Base-by-base conservation (phyloP, 257 asterid species). In the Solanum raphanifolium region DNA sequence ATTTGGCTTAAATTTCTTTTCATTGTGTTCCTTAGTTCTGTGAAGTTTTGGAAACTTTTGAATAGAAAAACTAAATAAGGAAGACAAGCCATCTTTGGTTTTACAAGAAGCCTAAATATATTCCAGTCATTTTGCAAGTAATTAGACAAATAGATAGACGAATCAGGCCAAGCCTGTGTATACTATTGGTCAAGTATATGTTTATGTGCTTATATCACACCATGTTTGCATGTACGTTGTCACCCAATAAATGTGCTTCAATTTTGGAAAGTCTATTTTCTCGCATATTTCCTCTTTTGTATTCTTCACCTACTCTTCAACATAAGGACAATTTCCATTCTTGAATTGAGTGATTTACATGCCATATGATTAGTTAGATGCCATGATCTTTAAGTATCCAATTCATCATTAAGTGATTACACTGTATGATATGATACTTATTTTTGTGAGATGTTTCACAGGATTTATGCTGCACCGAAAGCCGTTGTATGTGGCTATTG, bases 401-500 rank as follows among this genome's bases (percentile, higher is more conserved):
- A 20, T 82, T 82, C 41, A 11, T 32, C 69, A 81, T 27, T 10
- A 48, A 27, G 68, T 46, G 68, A 79, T 10, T 81, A 81, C 68
- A 46, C 27, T 27, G 41, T 81, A 81, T 35, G 83, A 35, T 74
- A 76, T 48, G 20, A 48, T 0, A 15, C 71, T 71, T 41, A 20
- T 58, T 72, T 52, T 48, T 76, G 4, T 91, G 86, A 48, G 82
- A 60, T 87, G 27, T 83, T 43, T 84, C 86, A 55, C 94, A 96
- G 99, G 98, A 36, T 83, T 75, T 48, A 92, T 96, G 95, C 86
- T 94, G 90, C 95, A 89, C 73, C 87, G 91, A 88, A 96, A 96
- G 94, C 98, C 98, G 16, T 84, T 96, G 76, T 95, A 94, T 83
- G 98, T 93, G 41, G 92, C 98, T 12, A 91, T 94, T 90, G 99